Base-by-base conservation (phyloP, 805 yeast species). In the Nakazawaea wyomingensis region DNA sequence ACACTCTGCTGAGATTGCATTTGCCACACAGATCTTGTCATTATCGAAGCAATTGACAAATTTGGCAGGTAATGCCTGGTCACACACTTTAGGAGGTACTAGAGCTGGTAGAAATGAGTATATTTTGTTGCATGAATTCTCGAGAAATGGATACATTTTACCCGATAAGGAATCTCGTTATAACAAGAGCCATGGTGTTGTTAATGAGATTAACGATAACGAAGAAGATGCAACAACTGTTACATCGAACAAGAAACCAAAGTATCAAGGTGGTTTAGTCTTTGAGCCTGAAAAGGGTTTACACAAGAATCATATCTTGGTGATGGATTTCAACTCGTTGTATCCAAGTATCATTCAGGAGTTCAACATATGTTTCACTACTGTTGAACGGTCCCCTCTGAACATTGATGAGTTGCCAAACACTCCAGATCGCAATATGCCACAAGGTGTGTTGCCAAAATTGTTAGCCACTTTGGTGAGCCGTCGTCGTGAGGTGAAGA, bases 261-360 rank as follows among this genome's bases (percentile, higher is more conserved):
- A 85, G 57, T 88, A 68, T 59, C 86, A 85, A 59, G 96, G 96
- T 71, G 96, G 99, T 60, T 72, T 88, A 50, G 99, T 93, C 24
- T 87, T 93, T 62, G 99, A 93, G 50, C 99, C 99, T 1, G 96
- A 86, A 55, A 88, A 84, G 58, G 99, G 99, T 2, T 68, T 93
- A 32, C 96, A 91, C 59, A 88, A 87, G 57, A 84, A 87, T 51
- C 86, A 83, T 58, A 76, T 89, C 3, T 65, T 93, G 49, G 99
- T 93, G 18, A 90, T 93, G 98, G 99, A 93, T 66, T 93, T 93
- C 81, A 93, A 93, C 66, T 88, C 96, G 38, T 74, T 93, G 66
- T 93, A 93, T 59, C 99, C 99, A 8, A 86, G 96, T 48, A 91
- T 93, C 57, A 93, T 93, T 53, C 99, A 93, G 65, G 99, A 93